A percentile compares a stretch with the other conserved stretches of the same genome.
Conservation (phyloP, 2,329 filamentous ascomycete species). For the Trichoderma breve region DNA sequence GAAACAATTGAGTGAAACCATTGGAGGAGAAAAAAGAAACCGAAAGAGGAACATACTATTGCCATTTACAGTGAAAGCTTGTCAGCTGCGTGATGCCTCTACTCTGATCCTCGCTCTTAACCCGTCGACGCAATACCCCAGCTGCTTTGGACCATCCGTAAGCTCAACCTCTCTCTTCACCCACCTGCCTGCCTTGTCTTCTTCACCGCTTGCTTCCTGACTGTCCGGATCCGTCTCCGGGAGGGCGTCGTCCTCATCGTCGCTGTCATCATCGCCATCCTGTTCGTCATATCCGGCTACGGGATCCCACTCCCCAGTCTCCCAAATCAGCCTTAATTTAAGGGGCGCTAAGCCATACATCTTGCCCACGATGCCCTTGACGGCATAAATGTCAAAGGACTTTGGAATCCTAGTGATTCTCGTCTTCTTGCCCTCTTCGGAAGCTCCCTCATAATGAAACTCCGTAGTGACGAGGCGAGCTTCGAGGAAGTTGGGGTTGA, state of each 20-base stretch:
- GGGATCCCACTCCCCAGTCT: constrained; percentile 88
- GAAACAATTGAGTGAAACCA: neutral
- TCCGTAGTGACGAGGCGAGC: constrained; percentile 70
- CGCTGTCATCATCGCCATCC: constrained; percentile 43
- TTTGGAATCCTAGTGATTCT: constrained; percentile 74
- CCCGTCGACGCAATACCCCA: constrained; percentile 81
- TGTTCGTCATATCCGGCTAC: constrained; percentile 62
- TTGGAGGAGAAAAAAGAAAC: neutral
- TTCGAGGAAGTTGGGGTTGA: constrained; percentile 79
- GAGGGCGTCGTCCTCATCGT: constrained; percentile 42
- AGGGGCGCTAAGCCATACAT: constrained; percentile 66
- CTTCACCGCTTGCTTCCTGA: constrained; percentile 25
- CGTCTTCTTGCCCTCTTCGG: constrained; percentile 32
- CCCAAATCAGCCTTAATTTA: constrained; percentile 70
- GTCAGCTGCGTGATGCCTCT: constrained; percentile 40
- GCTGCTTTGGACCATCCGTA: constrained; percentile 71
- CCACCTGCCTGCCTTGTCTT: constrained; percentile 53
- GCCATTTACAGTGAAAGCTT: neutral
- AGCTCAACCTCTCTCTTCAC: constrained; percentile 78
- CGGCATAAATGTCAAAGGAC: constrained; percentile 74
- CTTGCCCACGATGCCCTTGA: constrained; percentile 74
- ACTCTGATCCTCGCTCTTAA: constrained; percentile 68
- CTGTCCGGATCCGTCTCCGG: constrained; percentile 30
- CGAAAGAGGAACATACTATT: neutral
- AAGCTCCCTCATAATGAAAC: constrained; percentile 38